Evolutionary conservation across 2,329 filamentous ascomycete species (phyloP).

Genomic region (Nemania diffusa): DNA sequence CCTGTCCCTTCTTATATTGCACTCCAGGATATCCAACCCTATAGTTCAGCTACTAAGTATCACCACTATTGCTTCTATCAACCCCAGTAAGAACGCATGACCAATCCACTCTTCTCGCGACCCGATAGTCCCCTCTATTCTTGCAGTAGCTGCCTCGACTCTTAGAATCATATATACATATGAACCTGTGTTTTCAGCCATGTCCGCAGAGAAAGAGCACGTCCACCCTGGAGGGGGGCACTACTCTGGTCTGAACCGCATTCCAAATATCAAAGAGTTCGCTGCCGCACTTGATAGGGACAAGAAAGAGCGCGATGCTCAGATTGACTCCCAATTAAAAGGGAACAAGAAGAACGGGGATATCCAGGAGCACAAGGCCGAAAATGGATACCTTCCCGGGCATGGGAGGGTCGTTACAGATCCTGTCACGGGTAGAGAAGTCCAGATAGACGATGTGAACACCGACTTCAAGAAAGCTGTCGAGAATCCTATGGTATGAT

Average conservation of each 20-base stretch:
- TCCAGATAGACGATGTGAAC: slow-evolving; percentile 85
- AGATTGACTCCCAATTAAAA: slow-evolving; percentile 70
- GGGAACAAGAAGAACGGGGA: slow-evolving; percentile 48
- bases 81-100: not conserved
- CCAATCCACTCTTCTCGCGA: not conserved
- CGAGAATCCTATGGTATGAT: slow-evolving; percentile 73
- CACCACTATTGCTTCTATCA: not conserved
- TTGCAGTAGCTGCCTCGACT: not conserved
- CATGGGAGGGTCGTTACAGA: slow-evolving; percentile 81
- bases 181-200: slow-evolving; percentile 21
- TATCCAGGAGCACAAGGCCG: slow-evolving; percentile 57
- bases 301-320: slow-evolving; percentile 78
- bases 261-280: slow-evolving; percentile 89
- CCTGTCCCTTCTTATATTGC: not conserved
- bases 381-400: slow-evolving; percentile 51
- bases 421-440: slow-evolving; percentile 85
- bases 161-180: not conserved
- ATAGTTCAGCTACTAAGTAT: not conserved
- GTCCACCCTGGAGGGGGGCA: slow-evolving; percentile 55
- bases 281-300: slow-evolving; percentile 80
- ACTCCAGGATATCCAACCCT: not conserved
- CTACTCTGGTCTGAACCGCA: slow-evolving; percentile 84
- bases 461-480: slow-evolving; percentile 74
- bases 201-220: slow-evolving; percentile 47
- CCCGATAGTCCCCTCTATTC: not conserved